Conservation (phyloP, 2,329 filamentous ascomycete species). For the Hypoxylon sp. region DNA sequence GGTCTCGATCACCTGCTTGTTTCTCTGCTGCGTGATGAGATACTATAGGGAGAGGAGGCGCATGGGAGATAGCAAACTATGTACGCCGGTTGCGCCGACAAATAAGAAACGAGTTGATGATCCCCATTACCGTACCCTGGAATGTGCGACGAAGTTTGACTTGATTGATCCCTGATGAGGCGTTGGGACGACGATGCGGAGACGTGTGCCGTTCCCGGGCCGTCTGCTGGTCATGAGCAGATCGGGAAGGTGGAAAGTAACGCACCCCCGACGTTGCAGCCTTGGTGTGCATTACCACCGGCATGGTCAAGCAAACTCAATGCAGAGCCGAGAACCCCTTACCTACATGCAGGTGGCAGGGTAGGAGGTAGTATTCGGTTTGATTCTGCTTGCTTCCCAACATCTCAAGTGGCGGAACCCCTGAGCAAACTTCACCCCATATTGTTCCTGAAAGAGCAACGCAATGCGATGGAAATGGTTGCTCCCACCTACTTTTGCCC, state of each 20-base stretch:
- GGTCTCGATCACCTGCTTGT: neutral
- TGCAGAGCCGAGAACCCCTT: neutral
- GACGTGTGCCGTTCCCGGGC: neutral
- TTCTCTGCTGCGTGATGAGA: neutral
- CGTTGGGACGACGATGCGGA: neutral
- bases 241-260: conserved; percentile 2
- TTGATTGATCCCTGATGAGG: neutral
- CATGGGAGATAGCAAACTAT: neutral
- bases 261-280: neutral
- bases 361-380: neutral
- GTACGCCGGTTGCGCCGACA: neutral
- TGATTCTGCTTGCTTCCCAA: neutral
- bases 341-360: too few relatives aligned
- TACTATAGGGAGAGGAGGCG: neutral
- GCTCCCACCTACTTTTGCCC: neutral
- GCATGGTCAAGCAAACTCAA: neutral
- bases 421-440: neutral
- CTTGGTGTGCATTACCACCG: neutral
- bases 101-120: neutral
- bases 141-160: neutral
- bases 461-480: neutral
- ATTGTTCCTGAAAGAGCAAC: neutral
- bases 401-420: neutral
- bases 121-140: neutral
- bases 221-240: neutral